Percentiles rank a stretch among this genome's conserved stretches.
These are phyloP conservation scores for Aspergillus leporis DNA, from an alignment of 495 filamentous ascomycete genomes.

Conservation along the genomic window DNA sequence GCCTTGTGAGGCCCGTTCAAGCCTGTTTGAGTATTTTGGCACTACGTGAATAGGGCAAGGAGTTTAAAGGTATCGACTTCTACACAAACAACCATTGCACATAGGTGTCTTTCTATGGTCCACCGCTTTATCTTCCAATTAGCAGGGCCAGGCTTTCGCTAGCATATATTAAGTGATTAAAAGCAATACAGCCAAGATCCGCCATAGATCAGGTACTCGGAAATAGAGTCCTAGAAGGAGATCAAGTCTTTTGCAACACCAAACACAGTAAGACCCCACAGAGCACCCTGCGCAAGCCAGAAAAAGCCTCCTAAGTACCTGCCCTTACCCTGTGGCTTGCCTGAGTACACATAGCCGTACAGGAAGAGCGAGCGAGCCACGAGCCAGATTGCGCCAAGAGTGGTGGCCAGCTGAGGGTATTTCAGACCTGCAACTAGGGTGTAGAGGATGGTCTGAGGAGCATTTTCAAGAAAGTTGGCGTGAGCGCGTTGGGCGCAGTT, in stretches of 20 bases:
- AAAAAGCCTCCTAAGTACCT: constrained; percentile 39
- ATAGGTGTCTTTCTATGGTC: no score
- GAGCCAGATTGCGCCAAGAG: constrained; percentile 57
- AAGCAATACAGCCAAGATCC: neutral
- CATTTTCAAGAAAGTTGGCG: constrained; percentile 68
- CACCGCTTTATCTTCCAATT: no score
- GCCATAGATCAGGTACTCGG: neutral
- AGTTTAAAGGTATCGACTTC: no score
- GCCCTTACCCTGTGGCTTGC: constrained; percentile 49
- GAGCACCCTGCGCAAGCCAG: constrained; percentile 43
- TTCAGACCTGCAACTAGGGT: constrained; percentile 57
- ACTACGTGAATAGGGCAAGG: no score
- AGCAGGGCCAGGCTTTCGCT: neutral
- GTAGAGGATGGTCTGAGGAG: constrained; percentile 56
- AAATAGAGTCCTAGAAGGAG: neutral
- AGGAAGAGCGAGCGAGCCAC: constrained; percentile 54
- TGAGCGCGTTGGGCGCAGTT: constrained; percentile 75
- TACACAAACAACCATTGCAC: no score
- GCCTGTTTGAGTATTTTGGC: no score
- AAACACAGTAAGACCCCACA: constrained; percentile 48
- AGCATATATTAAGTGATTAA: neutral
- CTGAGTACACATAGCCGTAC: constrained; percentile 57
- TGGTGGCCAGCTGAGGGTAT: constrained; percentile 56
- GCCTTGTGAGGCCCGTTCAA: no score
- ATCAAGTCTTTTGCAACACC: constrained; percentile 41